Base-by-base conservation (phyloP, 805 yeast genomes). In the Limtongia smithiae region DNA sequence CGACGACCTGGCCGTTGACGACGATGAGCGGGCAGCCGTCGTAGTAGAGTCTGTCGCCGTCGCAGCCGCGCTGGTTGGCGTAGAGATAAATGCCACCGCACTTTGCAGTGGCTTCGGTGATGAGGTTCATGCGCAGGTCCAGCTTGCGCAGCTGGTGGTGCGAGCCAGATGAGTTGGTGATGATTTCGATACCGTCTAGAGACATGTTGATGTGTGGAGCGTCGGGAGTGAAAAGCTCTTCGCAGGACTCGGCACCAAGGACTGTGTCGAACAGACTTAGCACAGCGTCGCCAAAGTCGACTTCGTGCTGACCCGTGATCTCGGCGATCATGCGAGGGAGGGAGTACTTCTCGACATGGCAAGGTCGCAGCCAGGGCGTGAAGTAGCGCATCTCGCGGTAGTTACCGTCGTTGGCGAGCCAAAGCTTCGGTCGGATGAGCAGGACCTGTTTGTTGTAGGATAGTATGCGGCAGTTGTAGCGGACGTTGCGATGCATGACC, bases 211-310 rank as follows among this genome's bases (percentile, higher is more conserved):
- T 85, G 67, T 91, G 96, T 2, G 99, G 98, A 3, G 96, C 82
- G 57, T 87, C 83, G 1, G 99, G 98, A 0, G 99, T 93, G 68
- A 93, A 93, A 49, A 93, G 73, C 68, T 93, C 99, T 66, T 93
- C 99, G 67, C 99, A 93, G 0, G 99, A 94, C 68, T 93, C 99
- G 38, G 91, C 87, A n/a, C 99, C 99, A 48, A 93, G 75, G 37
- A 84, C 82, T 0, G 97, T 88, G 61, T 90, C 97, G 50, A 80
- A 65, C 1, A 96, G 85, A 44, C 84, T 79, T 37, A 93, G 71
- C 3, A 87, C 85, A 48, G 94, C 94, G 72, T 93, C 97, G 44
- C 99, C 99, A 68, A 93, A 82, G 25, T 77, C 78, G 12, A 87
- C 94, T 11, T 72, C 67, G 22, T 67, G 56, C 66, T 89, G 96